phyloP scores from a whole-genome alignment of 2,329 filamentous ascomycete genomes.

The Leptographium radiaticola region DNA sequence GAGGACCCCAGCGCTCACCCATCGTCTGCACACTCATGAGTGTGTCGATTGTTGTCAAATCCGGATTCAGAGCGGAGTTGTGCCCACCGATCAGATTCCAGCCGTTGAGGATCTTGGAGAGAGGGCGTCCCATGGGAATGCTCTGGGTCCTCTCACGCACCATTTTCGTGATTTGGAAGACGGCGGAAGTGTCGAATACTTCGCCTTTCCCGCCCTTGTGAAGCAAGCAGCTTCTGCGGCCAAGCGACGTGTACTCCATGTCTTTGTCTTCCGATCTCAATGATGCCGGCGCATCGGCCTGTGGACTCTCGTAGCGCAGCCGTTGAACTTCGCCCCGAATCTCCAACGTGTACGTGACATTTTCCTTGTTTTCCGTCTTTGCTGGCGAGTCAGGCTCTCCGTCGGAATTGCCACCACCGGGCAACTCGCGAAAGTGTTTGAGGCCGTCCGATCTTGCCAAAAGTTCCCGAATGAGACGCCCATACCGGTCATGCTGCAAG shows the following conservation, averaged over 20 bases:
- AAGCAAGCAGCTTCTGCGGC: neutral
- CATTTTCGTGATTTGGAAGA: conserved; percentile 1
- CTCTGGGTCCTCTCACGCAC: neutral
- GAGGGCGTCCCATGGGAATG: neutral
- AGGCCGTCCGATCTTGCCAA: conserved; percentile 18
- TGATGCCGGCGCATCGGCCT: neutral
- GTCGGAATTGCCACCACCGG: neutral
- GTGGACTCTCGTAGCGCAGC: conserved; percentile 5
- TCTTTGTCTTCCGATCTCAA: neutral
- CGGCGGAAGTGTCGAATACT: neutral
- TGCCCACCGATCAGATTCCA: conserved; percentile 5
- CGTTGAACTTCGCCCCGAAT: conserved; percentile 6
- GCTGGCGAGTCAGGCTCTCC: too few relatives aligned
- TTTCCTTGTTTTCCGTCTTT: neutral
- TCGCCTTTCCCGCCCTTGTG: neutral
- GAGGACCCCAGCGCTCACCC: conserved; percentile 13
- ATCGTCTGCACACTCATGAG: neutral
- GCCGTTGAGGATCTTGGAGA: neutral
- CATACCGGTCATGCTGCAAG: conserved; percentile 25
- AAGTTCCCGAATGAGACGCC: conserved; percentile 17
- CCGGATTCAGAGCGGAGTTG: fast-evolving
- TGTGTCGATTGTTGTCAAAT: neutral
- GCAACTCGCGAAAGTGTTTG: conserved; percentile 8
- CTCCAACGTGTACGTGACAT: neutral
- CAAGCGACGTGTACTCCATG: conserved; percentile 1